phyloP scores from a whole-genome alignment of 2,329 filamentous ascomycete genomes.

The Periconia digitata region DNA sequence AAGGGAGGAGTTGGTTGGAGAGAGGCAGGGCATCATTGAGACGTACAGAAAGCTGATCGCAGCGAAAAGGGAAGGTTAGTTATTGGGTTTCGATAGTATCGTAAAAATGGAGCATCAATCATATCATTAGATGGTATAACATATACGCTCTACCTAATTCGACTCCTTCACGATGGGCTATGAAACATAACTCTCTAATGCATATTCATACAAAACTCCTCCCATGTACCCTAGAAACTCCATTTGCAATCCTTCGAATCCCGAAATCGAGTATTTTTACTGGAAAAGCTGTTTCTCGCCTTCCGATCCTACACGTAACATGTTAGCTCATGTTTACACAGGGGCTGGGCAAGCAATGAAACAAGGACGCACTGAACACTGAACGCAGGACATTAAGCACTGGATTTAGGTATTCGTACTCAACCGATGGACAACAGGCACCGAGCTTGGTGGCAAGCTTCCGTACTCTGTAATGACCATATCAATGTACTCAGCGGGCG shows the following conservation, averaged over 20 bases:
- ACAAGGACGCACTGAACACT: background rate
- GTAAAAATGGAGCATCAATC: background rate
- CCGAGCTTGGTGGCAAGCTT: slow-evolving; percentile 80
- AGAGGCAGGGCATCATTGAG: slow-evolving; percentile 71
- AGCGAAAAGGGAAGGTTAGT: slow-evolving; percentile 22
- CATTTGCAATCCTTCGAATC: background rate
- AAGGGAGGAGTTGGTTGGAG: slow-evolving; percentile 71
- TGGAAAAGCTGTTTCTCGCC: background rate
- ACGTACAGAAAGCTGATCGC: slow-evolving; percentile 71
- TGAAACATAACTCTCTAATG: background rate
- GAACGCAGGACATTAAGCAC: background rate
- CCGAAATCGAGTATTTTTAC: background rate
- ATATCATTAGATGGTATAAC: background rate
- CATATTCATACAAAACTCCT: slow-evolving; percentile 1
- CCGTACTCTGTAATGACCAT: slow-evolving; percentile 92
- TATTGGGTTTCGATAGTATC: background rate
- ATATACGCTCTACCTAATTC: background rate
- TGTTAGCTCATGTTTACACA: slow-evolving; percentile 5
- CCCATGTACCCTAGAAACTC: background rate
- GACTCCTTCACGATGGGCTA: background rate
- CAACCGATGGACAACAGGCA: slow-evolving; percentile 71
- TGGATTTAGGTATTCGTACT: slow-evolving; percentile 39
- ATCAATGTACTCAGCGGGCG: slow-evolving; percentile 80
- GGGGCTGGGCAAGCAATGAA: background rate
- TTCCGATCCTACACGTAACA: background rate